Base-by-base conservation (phyloP, 768 basidiomycete species). In the Leccinum subgranulosum region DNA sequence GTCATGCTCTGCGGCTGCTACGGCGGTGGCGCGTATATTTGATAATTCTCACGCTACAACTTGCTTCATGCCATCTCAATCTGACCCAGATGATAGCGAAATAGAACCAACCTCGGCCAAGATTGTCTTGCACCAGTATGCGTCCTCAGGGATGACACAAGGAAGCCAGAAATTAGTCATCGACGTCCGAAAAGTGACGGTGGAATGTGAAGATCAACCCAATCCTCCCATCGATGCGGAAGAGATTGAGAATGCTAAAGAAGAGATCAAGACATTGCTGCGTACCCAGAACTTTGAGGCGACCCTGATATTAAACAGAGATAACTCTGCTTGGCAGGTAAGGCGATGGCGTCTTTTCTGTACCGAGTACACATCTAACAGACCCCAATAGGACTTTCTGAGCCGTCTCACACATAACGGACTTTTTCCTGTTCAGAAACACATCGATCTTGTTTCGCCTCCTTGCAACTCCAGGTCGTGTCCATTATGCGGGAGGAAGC, bases 1-100 rank as follows among this genome's bases (percentile, higher is more conserved):
- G 60, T 92, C 86, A 47, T 83, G 80, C 70, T 93, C 90, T 33
- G 82, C 78, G 2, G 81, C 79, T 17, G 93, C 92, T 28, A 90
- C 83, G n/a, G 80, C 80, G 6, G 94, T 79, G 3, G 93, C n/a
- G n/a, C n/a, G n/a, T n/a, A 29, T 29, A 0, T 29, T 29, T 29
- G 28, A 29, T 31, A 31, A 11, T 31, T 31, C 29, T 31, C 29
- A 31, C 29, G 29, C 29, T 31, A 31, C 29, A 31, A 31, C 11
- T 10, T 4, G 11, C 29, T 31, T 31, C 29, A 11, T 31, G 29
- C 28, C 28, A 29, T 31, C 29, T 31, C 29, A 31, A 31, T 31
- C 29, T 4, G 29, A 31, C 29, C 48, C 56, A 12, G 60, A 21
- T 56, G 49, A 36, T 8, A 4, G 43, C 15, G 55, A 66, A 3